Conservation (phyloP, 192 early-diverging fungal species). For the Rhizophagus sp. region DNA sequence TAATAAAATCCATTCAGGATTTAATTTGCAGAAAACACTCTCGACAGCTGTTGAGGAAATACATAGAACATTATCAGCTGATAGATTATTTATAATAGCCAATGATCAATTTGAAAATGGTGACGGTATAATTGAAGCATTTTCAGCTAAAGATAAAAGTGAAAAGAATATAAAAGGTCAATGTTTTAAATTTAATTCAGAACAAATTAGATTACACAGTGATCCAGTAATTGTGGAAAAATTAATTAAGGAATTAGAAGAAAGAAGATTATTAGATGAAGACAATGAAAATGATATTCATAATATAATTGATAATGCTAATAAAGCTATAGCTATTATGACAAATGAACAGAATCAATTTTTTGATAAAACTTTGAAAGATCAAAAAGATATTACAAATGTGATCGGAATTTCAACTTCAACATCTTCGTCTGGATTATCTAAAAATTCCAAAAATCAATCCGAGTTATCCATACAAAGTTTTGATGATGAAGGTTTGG, state of each 20-base stretch:
- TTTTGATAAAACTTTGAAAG: too few relatives aligned
- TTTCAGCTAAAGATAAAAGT: not conserved
- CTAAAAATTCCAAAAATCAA: too few relatives aligned
- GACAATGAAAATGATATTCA: not conserved
- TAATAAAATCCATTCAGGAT: conserved; percentile 38
- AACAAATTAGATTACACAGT: not conserved
- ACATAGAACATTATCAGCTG: conserved; percentile 39
- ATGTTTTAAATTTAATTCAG: not conserved
- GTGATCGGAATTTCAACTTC: too few relatives aligned
- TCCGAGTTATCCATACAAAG: not conserved
- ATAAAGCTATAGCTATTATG: not conserved
- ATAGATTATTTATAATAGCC: conserved; percentile 37
- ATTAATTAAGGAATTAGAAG: not conserved
- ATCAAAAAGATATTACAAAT: too few relatives aligned
- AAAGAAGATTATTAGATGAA: not conserved
- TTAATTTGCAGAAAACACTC: conserved; percentile 36
- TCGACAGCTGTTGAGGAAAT: conserved; percentile 37
- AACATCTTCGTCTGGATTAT: too few relatives aligned
- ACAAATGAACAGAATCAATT: not conserved
- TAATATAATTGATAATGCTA: not conserved
- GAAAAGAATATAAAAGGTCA: not conserved
- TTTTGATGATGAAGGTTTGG: not conserved
- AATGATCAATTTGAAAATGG: conserved; percentile 17
- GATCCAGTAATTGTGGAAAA: not conserved
- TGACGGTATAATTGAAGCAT: not conserved